phyloP scores from a whole-genome alignment of 2,329 filamentous ascomycete species.

The Leptographium radiaticola region DNA sequence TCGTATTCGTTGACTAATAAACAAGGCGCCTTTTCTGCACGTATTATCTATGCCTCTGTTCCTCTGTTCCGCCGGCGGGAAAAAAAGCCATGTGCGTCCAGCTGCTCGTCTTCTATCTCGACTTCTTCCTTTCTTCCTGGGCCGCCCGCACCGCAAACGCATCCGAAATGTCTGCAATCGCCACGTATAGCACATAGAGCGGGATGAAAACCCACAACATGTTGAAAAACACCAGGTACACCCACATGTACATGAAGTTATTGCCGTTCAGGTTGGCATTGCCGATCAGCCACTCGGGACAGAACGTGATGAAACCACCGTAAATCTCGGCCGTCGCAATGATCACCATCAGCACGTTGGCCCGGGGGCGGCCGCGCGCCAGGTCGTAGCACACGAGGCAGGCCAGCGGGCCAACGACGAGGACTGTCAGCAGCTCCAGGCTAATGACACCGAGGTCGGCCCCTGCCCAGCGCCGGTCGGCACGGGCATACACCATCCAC shows the following conservation, averaged over 20 bases:
- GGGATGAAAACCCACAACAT: conserved; percentile 54
- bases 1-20: too few relatives aligned
- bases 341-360: conserved; percentile 49
- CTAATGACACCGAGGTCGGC: conserved; percentile 50
- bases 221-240: conserved; percentile 59
- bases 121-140: conserved; percentile 20
- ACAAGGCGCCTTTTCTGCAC: too few relatives aligned
- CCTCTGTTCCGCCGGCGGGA: too few relatives aligned
- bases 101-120: background rate
- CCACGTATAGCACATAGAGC: conserved; percentile 42
- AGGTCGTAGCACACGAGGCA: conserved; percentile 48
- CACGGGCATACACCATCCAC: conserved; percentile 58
- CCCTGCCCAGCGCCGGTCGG: conserved; percentile 50
- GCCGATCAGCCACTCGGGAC: conserved; percentile 53
- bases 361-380: conserved; percentile 37
- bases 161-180: conserved; percentile 38
- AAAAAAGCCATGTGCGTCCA: background rate
- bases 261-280: conserved; percentile 49
- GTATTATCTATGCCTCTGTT: too few relatives aligned
- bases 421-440: conserved; percentile 52
- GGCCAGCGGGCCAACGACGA: conserved; percentile 47
- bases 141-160: conserved; percentile 32
- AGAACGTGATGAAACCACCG: conserved; percentile 59
- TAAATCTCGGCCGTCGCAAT: conserved; percentile 55
- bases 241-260: conserved; percentile 57